Base-by-base conservation (phyloP, 2,329 filamentous ascomycete species). In the Microdochium nivale region DNA sequence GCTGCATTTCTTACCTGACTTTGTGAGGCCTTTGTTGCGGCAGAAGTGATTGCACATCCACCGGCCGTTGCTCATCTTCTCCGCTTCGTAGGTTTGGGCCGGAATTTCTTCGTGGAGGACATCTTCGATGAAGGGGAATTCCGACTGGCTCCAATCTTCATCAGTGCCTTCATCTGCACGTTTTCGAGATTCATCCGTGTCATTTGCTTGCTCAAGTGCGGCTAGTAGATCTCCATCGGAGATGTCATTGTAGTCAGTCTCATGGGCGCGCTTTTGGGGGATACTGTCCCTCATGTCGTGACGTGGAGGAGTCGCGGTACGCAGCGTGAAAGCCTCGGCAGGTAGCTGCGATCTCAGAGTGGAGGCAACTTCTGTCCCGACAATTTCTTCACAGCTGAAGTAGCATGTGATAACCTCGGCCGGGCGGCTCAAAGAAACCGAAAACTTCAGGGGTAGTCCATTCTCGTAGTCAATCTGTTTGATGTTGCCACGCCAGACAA, bases 381-480 rank as follows among this genome's bases (percentile, higher is more conserved):
- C 88, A 59, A 97, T 86, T 44, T 90, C 85, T 68, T 96, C 92
- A 57, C 91, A 97, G 65, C 88, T 87, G 48, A 91, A 74, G 62
- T 84, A 81, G 54, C 83, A 88, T 24, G 76, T 76, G 32, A 94
- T 78, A 2, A 75, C 69, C 52, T 86, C 79, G 19, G 79, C 76
- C 0, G 72, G 64, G 3, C 70, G 70, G 1, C 66, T 76, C 21
- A 90, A 63, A 0, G 78, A 69, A 1, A 83, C 78, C 21, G 69
- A 78, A 55, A 86, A 85, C 0, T 73, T 66, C 2, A 90, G 62
- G 10, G 83, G 77, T 24, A 75, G 60, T 7, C 72, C 71, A 25
- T 85, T 79, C 0, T 77, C 78, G 4, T 74, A 75, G n/a, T 77
- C 73, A 9, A 96, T 65, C 54, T 81, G 86, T 55, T 71, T 80